Conservation (phyloP, 441 rosid species). For the Melastoma candidum region DNA sequence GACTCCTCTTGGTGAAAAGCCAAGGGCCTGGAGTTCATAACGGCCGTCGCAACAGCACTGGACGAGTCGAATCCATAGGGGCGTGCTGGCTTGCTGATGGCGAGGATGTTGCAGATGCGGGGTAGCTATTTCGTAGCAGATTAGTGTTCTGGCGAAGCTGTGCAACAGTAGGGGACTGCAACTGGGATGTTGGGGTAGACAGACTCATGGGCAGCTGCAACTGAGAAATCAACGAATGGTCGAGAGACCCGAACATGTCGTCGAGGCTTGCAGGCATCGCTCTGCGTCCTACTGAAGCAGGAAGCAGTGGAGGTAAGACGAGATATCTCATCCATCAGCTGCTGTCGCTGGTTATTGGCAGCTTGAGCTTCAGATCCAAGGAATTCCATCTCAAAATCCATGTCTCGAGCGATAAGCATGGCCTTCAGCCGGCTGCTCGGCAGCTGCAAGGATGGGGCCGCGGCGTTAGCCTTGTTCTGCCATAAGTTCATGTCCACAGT, state of each 20-base stretch:
- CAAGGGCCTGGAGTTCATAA: conserved; percentile 75
- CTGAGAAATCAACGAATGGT: conserved; percentile 47
- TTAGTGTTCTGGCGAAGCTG: conserved; percentile 50
- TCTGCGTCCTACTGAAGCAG: conserved; percentile 41
- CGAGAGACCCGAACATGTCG: conserved; percentile 51
- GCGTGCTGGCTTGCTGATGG: conserved; percentile 39
- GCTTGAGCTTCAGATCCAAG: conserved; percentile 24
- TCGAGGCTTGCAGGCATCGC: conserved; percentile 47
- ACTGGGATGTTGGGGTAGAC: conserved; percentile 28
- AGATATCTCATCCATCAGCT: conserved; percentile 42
- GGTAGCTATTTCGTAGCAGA: conserved; percentile 64
- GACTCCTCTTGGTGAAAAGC: conserved; percentile 74
- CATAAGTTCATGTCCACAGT: conserved; percentile 31
- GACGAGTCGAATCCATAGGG: conserved; percentile 60
- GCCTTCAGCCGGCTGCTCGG: conserved; percentile 81
- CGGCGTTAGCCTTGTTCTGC: conserved; percentile 63
- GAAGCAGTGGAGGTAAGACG: conserved; percentile 41
- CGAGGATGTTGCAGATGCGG: conserved; percentile 13
- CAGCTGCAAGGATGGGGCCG: conserved; percentile 72
- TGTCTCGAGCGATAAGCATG: conserved; percentile 55
- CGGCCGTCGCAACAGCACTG: conserved; percentile 73
- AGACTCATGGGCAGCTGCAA: conserved; percentile 23
- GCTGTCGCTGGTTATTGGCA: conserved; percentile 20
- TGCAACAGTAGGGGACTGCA: conserved; percentile 51
- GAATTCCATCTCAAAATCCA: conserved; percentile 60